phyloP scores from a whole-genome alignment of 495 filamentous ascomycete species.

The Penicillium simplicissimum region DNA sequence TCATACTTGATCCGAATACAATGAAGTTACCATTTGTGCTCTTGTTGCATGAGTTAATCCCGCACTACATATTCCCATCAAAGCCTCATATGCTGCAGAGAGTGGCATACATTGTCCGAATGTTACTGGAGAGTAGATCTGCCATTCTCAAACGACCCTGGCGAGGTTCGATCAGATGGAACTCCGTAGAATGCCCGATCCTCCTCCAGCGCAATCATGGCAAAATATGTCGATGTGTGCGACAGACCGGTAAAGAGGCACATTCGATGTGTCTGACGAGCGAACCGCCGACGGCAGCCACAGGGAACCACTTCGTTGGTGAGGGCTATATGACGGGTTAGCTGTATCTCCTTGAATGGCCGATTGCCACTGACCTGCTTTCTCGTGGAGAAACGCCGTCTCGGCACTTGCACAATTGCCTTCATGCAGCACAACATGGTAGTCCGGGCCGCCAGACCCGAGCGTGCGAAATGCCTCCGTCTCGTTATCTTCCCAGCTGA shows the following conservation, averaged over 20 bases:
- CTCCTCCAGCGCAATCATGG: neutral
- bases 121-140: neutral
- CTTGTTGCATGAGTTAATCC: too few relatives aligned
- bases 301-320: neutral
- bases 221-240: neutral
- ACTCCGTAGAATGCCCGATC: neutral
- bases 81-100: neutral
- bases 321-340: neutral
- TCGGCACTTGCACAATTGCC: neutral
- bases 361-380: neutral
- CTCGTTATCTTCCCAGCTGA: conserved; percentile 1
- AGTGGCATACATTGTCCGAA: too few relatives aligned
- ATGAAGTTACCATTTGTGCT: too few relatives aligned
- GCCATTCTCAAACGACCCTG: neutral
- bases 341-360: neutral
- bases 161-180: neutral
- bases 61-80: neutral
- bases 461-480: neutral
- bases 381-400: neutral
- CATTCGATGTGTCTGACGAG: neutral
- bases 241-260: neutral
- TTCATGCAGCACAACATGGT: neutral
- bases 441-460: neutral
- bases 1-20: neutral
- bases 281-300: neutral